These are phyloP conservation scores for Sporopachydermia cereana DNA, from an alignment of 1,139 yeast genomes.

Conservation along the genomic window DNA sequence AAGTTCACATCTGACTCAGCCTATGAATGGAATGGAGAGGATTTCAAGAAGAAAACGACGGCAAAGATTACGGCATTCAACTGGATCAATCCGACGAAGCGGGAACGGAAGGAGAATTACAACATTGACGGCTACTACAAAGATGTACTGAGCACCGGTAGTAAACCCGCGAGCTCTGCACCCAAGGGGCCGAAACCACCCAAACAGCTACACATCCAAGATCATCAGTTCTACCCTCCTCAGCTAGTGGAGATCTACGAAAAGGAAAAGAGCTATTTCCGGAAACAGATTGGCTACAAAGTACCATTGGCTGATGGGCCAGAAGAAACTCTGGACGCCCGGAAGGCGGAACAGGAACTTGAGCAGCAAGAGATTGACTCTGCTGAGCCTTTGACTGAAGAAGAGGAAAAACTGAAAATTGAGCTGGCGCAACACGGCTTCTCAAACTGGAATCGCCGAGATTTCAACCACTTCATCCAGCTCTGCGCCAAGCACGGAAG, in stretches of 20 bases:
- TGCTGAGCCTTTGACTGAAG: conserved; percentile 56
- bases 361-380: conserved; percentile 53
- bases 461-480: conserved; percentile 54
- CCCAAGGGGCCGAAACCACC: conserved; percentile 50
- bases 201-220: conserved; percentile 54
- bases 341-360: conserved; percentile 42
- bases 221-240: conserved; percentile 63
- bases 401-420: conserved; percentile 47
- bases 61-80: conserved; percentile 16
- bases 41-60: conserved; percentile 54
- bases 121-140: conserved; percentile 71
- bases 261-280: conserved; percentile 49
- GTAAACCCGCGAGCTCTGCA: conserved; percentile 29
- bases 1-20: conserved; percentile 60
- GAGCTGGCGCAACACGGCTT: conserved; percentile 37
- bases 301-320: conserved; percentile 35
- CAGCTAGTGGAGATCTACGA: conserved; percentile 52
- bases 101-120: conserved; percentile 72
- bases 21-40: conserved; percentile 80
- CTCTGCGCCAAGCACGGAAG: conserved; percentile 58
- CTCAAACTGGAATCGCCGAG: conserved; percentile 59
- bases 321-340: conserved; percentile 26
- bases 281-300: conserved; percentile 37
- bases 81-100: conserved; percentile 66
- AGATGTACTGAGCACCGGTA: conserved; percentile 63